Base-by-base conservation (phyloP, 2,329 filamentous ascomycete species). In the Aspergillus terreus region DNA sequence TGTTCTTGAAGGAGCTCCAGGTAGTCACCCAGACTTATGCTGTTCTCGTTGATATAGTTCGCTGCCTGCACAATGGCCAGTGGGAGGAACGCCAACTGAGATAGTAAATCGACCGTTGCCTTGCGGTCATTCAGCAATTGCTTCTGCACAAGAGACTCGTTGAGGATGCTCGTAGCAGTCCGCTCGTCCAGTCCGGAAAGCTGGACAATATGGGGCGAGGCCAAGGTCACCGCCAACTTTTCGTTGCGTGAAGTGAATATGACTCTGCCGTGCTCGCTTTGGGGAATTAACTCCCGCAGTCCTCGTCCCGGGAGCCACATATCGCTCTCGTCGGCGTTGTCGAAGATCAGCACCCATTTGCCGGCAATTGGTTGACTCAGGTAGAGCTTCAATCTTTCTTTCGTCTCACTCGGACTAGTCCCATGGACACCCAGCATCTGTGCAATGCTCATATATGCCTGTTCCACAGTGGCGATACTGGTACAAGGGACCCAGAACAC, bases 401-500 rank as follows among this genome's bases (percentile, higher is more conserved):
- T 44, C 19, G 15, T 23, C 23, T 44, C 42, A 6, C 17, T 23
- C 11, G 44, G 47, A 41, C 42, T 46, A 43, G 46, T 50, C 38
- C 49, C 41, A 4, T 44, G 30, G n/a, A 61, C 23, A 12, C 50
- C 53, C 4, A 64, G 21, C n/a, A 4, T 38, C 33, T 49, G 35
- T 10, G 49, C 48, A 17, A 60, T 62, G 30, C 23, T 54, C 23
- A 54, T 23, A 41, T 50, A 63, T 2, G 52, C 53, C 40, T 61
- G 52, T 32, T 60, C 56, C 36, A 61, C 40, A 17, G 25, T 49
- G 25, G 48, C 55, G 9, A 50, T 41, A 51, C 53, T 65, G 41
- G 56, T 63, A 35, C 61, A 61, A 27, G 63, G 56, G 15, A 66
- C 49, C 63, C 64, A 66, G 44, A 67, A 65, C 9, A 64, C 51